These are phyloP conservation scores for Chimonanthus salicifolius DNA, from an alignment of 164 flowering plant species.

Conservation along the genomic window DNA sequence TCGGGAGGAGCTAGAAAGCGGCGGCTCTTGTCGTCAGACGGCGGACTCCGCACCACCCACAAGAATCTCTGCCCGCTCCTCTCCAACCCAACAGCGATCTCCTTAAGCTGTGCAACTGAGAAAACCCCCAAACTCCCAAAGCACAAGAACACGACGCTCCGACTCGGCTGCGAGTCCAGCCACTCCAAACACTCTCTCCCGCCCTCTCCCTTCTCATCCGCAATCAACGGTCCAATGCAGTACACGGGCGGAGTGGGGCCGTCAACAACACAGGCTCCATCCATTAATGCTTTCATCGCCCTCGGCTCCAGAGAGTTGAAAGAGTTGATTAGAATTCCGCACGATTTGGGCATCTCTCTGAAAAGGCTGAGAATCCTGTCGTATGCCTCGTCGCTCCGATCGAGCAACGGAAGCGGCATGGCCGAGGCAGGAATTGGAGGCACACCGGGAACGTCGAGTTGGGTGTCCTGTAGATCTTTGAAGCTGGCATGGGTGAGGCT, in stretches of 20 bases:
- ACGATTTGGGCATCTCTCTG: neutral
- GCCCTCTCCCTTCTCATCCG: neutral
- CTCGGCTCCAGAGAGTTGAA: slow-evolving; percentile 22
- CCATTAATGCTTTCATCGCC: slow-evolving; percentile 11
- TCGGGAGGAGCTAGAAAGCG: slow-evolving; percentile 11
- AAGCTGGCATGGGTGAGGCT: slow-evolving; percentile 2
- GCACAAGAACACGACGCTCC: slow-evolving; percentile 38
- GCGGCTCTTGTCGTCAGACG: slow-evolving; percentile 8
- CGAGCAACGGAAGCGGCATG: slow-evolving; percentile 13
- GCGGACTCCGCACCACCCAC: slow-evolving; percentile 44
- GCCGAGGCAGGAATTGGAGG: slow-evolving; percentile 16
- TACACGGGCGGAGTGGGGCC: slow-evolving; percentile 12
- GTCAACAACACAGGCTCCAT: slow-evolving; percentile 7
- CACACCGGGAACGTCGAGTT: slow-evolving; percentile 17
- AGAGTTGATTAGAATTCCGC: slow-evolving; percentile 29
- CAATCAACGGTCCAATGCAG: slow-evolving; percentile 27
- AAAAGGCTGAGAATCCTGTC: neutral
- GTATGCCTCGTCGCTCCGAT: slow-evolving; percentile 12
- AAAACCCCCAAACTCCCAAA: slow-evolving; percentile 41
- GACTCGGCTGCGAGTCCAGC: slow-evolving; percentile 34
- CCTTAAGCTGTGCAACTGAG: slow-evolving; percentile 26
- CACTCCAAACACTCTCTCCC: slow-evolving; percentile 24
- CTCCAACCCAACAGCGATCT: slow-evolving; percentile 43
- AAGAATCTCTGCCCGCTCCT: slow-evolving; percentile 32
- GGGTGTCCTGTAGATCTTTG: neutral